phyloP scores from a whole-genome alignment of 2,329 filamentous ascomycete genomes.

The Shiraia sp. region DNA sequence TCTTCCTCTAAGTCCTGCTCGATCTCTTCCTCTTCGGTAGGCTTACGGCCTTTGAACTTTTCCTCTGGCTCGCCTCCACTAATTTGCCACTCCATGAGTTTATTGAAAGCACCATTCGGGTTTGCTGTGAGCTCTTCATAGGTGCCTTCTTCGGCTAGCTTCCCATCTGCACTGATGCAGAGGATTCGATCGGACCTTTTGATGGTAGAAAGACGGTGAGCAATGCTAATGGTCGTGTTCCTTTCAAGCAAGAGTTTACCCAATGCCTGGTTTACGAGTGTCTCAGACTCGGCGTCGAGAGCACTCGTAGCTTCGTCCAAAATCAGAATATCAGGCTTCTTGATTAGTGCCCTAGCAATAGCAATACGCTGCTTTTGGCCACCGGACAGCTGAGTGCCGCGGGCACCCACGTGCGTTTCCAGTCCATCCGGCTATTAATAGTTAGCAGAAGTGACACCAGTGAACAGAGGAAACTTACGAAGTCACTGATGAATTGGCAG shows the following conservation, averaged over 20 bases:
- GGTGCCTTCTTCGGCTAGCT: constrained; percentile 86
- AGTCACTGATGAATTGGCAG: constrained; percentile 94
- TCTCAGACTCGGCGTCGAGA: constrained; percentile 94
- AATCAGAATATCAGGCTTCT: constrained; percentile 94
- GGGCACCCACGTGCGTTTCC: constrained; percentile 88
- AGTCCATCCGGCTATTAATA: constrained; percentile 75
- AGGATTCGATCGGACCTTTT: constrained; percentile 95
- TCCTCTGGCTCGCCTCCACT: constrained; percentile 69
- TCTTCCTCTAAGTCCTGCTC: constrained; percentile 46
- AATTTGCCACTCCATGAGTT: constrained; percentile 99
- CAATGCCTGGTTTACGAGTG: constrained; percentile 90
- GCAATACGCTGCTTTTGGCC: constrained; percentile 98
- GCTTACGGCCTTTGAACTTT: constrained; percentile 35
- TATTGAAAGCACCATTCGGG: constrained; percentile 82
- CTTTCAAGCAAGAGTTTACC: constrained; percentile 78
- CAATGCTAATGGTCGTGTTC: constrained; percentile 97
- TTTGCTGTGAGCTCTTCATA: constrained; percentile 76
- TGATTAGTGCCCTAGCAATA: constrained; percentile 91
- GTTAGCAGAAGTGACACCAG: constrained; percentile 12
- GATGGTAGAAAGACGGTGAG: constrained; percentile 93
- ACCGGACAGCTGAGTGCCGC: constrained; percentile 90
- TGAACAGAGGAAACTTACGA: constrained; percentile 56
- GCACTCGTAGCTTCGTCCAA: constrained; percentile 95
- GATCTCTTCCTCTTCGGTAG: constrained; percentile 57
- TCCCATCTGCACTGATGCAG: constrained; percentile 82